Conservation (phyloP, 2,329 filamentous ascomycete genomes). For the Arthroderma sp. region DNA sequence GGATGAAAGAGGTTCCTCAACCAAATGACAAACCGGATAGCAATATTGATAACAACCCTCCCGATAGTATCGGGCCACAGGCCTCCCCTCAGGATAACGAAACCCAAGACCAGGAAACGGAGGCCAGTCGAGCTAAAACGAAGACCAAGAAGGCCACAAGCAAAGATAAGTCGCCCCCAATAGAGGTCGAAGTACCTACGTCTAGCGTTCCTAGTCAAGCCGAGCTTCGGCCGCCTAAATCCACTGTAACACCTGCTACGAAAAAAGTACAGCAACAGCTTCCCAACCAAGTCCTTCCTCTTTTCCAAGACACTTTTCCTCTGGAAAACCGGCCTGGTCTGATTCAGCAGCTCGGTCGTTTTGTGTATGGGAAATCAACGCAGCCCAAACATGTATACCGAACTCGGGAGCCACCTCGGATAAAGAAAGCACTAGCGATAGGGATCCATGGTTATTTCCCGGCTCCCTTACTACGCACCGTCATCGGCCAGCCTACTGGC, state of each 20-base stretch:
- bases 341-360: slow-evolving; percentile 40
- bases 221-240: slow-evolving; percentile 10
- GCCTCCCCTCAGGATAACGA: too few relatives aligned
- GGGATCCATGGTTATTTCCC: slow-evolving; percentile 93
- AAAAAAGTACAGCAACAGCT: slow-evolving; percentile 12
- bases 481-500: slow-evolving; percentile 88
- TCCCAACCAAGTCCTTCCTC: slow-evolving; percentile 37
- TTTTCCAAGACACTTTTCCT: slow-evolving; percentile 34
- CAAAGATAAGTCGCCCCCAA: too few relatives aligned
- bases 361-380: slow-evolving; percentile 41
- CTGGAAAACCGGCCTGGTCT: slow-evolving; percentile 46
- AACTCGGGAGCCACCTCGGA: slow-evolving; percentile 52
- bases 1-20: too few relatives aligned
- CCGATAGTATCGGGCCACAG: too few relatives aligned
- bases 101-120: too few relatives aligned
- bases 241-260: slow-evolving; percentile 7
- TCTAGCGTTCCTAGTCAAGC: neutral
- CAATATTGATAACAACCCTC: too few relatives aligned
- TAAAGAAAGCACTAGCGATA: slow-evolving; percentile 81
- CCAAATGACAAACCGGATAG: too few relatives aligned
- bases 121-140: too few relatives aligned
- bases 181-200: neutral
- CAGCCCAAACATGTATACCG: slow-evolving; percentile 59
- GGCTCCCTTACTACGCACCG: slow-evolving; percentile 69
- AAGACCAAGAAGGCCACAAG: too few relatives aligned